Percentiles rank a stretch among this genome's conserved stretches.
Conservation (phyloP, 2,329 filamentous ascomycete genomes). For the Tolypocladium cylindrosporum region DNA sequence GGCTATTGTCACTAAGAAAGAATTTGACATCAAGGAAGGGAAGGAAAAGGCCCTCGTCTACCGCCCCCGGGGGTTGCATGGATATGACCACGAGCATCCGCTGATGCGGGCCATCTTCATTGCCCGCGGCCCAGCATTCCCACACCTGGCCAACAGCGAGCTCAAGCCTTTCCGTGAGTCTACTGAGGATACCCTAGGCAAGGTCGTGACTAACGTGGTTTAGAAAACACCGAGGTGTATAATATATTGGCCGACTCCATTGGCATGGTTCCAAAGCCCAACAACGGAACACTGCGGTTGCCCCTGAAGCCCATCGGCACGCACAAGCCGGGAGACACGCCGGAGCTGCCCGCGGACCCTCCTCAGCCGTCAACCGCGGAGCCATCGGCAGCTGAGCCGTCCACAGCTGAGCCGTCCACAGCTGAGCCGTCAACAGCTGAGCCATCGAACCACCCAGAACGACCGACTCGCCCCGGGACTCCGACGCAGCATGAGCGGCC, state of each 20-base stretch:
- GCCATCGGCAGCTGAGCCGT: background rate
- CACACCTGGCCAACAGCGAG: constrained; percentile 70
- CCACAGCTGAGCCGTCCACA: background rate
- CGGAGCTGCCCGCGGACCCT: constrained; percentile 45
- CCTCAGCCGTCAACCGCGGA: constrained; percentile 12
- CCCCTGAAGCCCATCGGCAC: constrained; percentile 55
- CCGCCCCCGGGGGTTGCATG: constrained; percentile 76
- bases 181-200: too few relatives aligned
- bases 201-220: background rate
- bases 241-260: constrained; percentile 89
- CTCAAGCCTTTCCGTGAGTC: constrained; percentile 76
- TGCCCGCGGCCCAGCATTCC: constrained; percentile 84
- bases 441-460: constrained; percentile 8
- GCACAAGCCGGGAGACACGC: constrained; percentile 41
- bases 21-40: constrained; percentile 63
- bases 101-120: constrained; percentile 96
- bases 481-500: background rate
- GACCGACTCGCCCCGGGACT: background rate
- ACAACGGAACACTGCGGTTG: constrained; percentile 78
- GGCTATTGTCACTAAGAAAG: constrained; percentile 74
- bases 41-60: constrained; percentile 58
- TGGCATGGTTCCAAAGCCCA: constrained; percentile 60
- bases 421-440: background rate
- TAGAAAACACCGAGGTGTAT: constrained; percentile 94
- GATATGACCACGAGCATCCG: constrained; percentile 90